Evolutionary conservation across 495 filamentous ascomycete genomes (phyloP).

Genomic region (Hypoxylon fragiforme): DNA sequence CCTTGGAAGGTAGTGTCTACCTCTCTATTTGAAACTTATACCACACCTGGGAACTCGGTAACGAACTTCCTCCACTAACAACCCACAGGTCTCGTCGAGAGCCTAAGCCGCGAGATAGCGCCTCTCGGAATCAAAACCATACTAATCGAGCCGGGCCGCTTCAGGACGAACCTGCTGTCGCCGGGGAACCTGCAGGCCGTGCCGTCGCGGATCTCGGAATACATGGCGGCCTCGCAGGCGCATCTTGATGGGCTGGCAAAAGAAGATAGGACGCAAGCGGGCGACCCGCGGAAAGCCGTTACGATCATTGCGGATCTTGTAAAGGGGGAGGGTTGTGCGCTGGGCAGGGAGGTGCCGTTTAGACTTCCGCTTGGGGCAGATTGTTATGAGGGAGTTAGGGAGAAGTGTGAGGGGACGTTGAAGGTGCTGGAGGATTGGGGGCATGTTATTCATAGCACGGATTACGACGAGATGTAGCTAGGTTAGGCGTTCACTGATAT

Average conservation of each 20-base stretch:
- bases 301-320: slow-evolving; percentile 53
- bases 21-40: background rate
- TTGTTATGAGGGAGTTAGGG: slow-evolving; percentile 39
- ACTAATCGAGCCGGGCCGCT: slow-evolving; percentile 53
- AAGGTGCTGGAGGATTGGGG: slow-evolving; percentile 47
- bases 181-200: slow-evolving; percentile 28
- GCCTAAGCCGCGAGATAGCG: slow-evolving; percentile 50
- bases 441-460: slow-evolving; percentile 42
- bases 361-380: slow-evolving; percentile 54
- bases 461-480: slow-evolving; percentile 44
- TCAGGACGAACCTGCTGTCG: slow-evolving; percentile 49
- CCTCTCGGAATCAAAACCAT: slow-evolving; percentile 49
- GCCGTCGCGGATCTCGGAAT: slow-evolving; percentile 33
- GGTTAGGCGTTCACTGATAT: no score
- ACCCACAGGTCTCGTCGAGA: slow-evolving; percentile 47
- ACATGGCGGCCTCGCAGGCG: slow-evolving; percentile 22
- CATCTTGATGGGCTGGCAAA: slow-evolving; percentile 21
- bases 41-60: no score
- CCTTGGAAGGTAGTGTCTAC: slow-evolving; percentile 46
- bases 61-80: background rate
- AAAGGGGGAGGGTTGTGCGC: slow-evolving; percentile 42
- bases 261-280: slow-evolving; percentile 41
- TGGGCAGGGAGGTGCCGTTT: slow-evolving; percentile 44
- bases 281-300: slow-evolving; percentile 54
- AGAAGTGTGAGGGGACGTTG: slow-evolving; percentile 40